Conservation (phyloP, 2,329 filamentous ascomycete species). For the Emmonsiellopsis sp. region DNA sequence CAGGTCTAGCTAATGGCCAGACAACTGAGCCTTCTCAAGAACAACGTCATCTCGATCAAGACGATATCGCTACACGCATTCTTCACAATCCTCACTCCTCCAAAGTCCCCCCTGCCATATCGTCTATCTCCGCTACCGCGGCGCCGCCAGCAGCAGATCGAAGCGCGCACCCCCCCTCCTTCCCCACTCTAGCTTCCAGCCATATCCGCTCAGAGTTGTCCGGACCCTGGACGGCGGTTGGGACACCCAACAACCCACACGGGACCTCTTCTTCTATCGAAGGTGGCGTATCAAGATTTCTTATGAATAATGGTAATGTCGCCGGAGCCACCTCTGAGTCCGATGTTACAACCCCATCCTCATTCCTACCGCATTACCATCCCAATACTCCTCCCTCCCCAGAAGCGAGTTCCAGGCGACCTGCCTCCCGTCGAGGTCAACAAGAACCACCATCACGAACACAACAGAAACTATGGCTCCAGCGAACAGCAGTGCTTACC, state of each 20-base stretch:
- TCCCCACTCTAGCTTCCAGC: constrained; percentile 26
- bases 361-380: constrained; percentile 39
- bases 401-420: constrained; percentile 21
- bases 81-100: constrained; percentile 31
- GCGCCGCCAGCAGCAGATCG: constrained; percentile 27
- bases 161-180: constrained; percentile 25
- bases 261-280: constrained; percentile 39
- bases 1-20: background rate
- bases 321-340: constrained; percentile 29
- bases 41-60: constrained; percentile 20
- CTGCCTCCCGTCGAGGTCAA: constrained; percentile 24
- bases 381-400: constrained; percentile 37
- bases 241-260: constrained; percentile 23
- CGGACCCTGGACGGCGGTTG: constrained; percentile 18
- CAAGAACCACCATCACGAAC: constrained; percentile 35
- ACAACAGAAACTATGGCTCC: constrained; percentile 40
- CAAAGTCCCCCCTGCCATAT: constrained; percentile 39
- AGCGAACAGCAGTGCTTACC: constrained; percentile 35
- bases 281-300: constrained; percentile 37
- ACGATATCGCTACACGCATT: constrained; percentile 29
- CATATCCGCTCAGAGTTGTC: constrained; percentile 19
- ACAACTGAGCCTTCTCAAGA: constrained; percentile 15
- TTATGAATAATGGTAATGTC: constrained; percentile 25
- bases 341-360: constrained; percentile 36
- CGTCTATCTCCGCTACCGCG: constrained; percentile 37